phyloP scores from a whole-genome alignment of 2,329 filamentous ascomycete genomes.

The Aspergillus spinulosporus region DNA sequence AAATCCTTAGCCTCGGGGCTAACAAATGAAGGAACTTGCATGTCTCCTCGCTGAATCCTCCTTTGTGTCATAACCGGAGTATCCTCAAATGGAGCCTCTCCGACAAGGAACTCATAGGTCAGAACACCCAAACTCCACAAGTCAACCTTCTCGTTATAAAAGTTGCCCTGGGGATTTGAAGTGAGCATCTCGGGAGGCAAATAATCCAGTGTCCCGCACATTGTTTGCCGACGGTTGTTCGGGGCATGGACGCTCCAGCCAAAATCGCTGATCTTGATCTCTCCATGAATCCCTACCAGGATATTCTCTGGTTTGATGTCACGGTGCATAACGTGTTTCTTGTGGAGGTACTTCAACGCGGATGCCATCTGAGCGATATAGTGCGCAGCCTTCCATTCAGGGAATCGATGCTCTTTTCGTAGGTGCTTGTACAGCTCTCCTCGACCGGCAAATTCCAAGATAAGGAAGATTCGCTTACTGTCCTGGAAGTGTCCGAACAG shows the following conservation, averaged over 20 bases:
- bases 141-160: constrained; percentile 93
- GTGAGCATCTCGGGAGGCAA: constrained; percentile 97
- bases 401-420: constrained; percentile 73
- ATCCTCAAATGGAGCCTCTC: constrained; percentile 96
- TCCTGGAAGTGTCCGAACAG: constrained; percentile 88
- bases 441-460: constrained; percentile 83
- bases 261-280: constrained; percentile 98
- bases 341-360: constrained; percentile 84
- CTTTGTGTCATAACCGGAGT: constrained; percentile 91
- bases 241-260: constrained; percentile 98
- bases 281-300: constrained; percentile 89
- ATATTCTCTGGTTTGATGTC: constrained; percentile 99
- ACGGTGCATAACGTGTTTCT: constrained; percentile 95
- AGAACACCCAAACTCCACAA: constrained; percentile 93
- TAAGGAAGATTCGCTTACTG: constrained; percentile 81
- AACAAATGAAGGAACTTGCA: constrained; percentile 88
- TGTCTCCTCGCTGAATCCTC: constrained; percentile 83
- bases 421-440: constrained; percentile 88
- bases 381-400: constrained; percentile 81
- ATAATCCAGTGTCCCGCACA: constrained; percentile 97
- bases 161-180: constrained; percentile 76
- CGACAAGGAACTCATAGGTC: constrained; percentile 93
- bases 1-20: constrained; percentile 87
- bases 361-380: constrained; percentile 88
- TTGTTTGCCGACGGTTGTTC: constrained; percentile 87